Conservation (phyloP, 805 yeast genomes). For the Lachancea dasiensis region DNA sequence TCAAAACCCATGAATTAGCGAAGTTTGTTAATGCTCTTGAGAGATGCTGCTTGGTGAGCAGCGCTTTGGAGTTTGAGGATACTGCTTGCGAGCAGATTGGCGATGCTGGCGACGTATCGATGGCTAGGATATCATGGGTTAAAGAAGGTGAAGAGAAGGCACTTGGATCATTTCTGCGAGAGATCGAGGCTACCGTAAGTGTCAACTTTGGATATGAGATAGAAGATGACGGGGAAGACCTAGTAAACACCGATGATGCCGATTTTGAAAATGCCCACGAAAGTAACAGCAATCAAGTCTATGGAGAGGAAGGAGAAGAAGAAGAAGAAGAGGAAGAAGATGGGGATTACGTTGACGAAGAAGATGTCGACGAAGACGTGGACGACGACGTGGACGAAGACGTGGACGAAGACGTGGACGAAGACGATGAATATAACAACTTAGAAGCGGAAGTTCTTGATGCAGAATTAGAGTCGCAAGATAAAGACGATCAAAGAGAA, state of each 20-base stretch:
- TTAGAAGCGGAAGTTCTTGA: background rate
- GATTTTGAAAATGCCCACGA: conserved; percentile 13
- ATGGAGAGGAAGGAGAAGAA: conserved; percentile 11
- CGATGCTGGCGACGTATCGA: conserved; percentile 25
- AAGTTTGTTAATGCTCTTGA: conserved; percentile 43
- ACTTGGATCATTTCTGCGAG: conserved; percentile 22
- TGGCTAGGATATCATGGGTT: conserved; percentile 27
- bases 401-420: background rate
- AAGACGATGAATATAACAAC: background rate
- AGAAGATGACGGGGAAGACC: conserved; percentile 19
- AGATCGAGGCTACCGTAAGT: conserved; percentile 29
- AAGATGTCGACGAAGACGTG: conserved; percentile 2
- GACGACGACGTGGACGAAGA: conserved; percentile 1
- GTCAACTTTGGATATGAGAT: conserved; percentile 31
- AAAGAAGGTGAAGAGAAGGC: conserved; percentile 16
- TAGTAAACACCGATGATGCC: conserved; percentile 10
- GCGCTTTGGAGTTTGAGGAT: conserved; percentile 12
- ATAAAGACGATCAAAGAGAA: background rate
- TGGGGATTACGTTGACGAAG: background rate
- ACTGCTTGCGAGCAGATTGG: conserved; percentile 2
- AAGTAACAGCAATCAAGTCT: no score
- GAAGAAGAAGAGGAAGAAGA: conserved; percentile 9
- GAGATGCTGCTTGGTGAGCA: conserved; percentile 25
- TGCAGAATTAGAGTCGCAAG: conserved; percentile 1
- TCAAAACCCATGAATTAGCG: conserved; percentile 29